Percentiles rank a stretch among this genome's conserved stretches.
These are phyloP conservation scores for Escallonia herrerae DNA, from an alignment of 129 eudicot genomes.

Conservation along the genomic window DNA sequence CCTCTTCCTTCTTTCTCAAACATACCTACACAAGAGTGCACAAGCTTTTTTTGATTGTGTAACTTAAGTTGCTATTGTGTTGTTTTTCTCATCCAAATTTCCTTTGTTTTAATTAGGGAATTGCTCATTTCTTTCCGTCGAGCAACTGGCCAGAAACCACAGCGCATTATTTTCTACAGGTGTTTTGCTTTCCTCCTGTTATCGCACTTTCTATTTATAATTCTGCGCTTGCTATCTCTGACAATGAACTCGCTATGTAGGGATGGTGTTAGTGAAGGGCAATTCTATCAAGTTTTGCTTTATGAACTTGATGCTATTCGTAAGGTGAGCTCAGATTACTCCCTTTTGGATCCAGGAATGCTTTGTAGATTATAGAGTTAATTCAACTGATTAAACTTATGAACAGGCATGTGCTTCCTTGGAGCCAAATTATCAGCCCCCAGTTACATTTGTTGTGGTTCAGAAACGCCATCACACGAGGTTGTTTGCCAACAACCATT, in stretches of 20 bases:
- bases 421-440: conserved; percentile 82
- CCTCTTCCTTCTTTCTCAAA: too few species aligned
- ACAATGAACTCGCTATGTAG: conserved; percentile 20
- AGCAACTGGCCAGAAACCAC: conserved; percentile 73
- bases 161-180: conserved; percentile 85
- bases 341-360: not conserved
- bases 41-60: not conserved
- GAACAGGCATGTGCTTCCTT: conserved; percentile 78
- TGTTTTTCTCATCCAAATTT: not conserved
- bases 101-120: conserved; percentile 47
- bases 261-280: conserved; percentile 98
- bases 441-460: conserved; percentile 90
- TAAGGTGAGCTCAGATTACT: conserved; percentile 32
- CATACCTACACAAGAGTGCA: not conserved
- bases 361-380: not conserved
- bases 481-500: conserved; percentile 75
- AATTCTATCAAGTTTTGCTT: conserved; percentile 80
- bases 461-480: conserved; percentile 94
- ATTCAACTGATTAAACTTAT: not conserved
- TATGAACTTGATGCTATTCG: conserved; percentile 93
- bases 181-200: conserved; percentile 5
- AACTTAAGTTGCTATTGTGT: not conserved
- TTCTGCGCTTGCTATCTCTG: not conserved
- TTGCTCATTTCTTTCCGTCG: conserved; percentile 71
- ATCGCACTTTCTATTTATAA: not conserved